Conservation (phyloP, 331 rosid genomes). For the Acacia pycnantha region DNA sequence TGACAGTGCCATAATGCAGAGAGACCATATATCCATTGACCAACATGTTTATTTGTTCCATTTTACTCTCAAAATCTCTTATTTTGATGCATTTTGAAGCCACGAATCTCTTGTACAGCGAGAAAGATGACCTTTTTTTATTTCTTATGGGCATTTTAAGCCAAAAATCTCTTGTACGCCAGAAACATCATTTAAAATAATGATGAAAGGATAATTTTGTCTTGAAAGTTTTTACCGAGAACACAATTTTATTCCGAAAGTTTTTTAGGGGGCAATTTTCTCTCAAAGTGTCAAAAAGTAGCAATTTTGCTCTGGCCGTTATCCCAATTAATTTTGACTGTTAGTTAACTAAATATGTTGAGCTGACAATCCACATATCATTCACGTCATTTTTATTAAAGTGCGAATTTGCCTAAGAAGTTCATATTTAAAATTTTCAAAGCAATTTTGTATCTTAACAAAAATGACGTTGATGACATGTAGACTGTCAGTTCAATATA, state of each 20-base stretch:
- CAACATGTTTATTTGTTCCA: background rate
- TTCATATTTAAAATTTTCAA: no score
- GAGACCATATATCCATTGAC: background rate
- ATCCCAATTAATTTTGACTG: no score
- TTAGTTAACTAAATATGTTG: no score
- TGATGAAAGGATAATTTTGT: fast-evolving
- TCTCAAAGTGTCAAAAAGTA: no score
- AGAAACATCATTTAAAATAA: background rate
- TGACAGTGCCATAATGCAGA: background rate
- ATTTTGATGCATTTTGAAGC: background rate
- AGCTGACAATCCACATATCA: fast-evolving
- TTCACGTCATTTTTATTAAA: no score
- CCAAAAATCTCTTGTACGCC: background rate
- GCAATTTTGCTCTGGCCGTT: fast-evolving
- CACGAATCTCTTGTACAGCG: background rate
- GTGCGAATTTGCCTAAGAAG: fast-evolving
- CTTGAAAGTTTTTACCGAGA: fast-evolving
- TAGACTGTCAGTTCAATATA: no score
- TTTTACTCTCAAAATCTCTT: background rate
- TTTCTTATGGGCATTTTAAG: background rate
- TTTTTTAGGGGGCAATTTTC: no score
- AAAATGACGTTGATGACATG: no score
- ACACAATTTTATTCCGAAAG: no score
- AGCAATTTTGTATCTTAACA: no score
- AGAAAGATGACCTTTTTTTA: background rate